Evolutionary conservation across 192 early-diverging fungal genomes (phyloP), one percentile per base, ranked within the genome.

Genomic region (Phlyctochytrium planicorne): DNA sequence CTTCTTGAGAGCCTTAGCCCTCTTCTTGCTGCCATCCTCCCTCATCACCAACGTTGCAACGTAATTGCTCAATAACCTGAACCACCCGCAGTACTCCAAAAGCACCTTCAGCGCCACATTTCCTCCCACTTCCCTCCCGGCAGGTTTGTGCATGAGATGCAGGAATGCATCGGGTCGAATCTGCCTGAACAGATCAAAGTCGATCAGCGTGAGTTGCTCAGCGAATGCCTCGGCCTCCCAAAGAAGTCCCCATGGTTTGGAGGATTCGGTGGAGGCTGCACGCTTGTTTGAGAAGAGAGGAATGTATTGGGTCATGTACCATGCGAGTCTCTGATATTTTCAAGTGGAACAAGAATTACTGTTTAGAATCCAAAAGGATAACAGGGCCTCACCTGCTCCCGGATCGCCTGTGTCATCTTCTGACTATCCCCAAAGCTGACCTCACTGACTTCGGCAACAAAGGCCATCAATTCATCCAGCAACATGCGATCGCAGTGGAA

Each of bases 261-360:
- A 60, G 23, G 67, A 60, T 52, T 80, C 76, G 2, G 66, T 10
- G 30, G 53, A 27, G 27, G 63, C 52, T 3, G 68, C 62, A 25
- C 70, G 62, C 34, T 78, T 74, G 4, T 60, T 57, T 17, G 65
- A 59, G 63, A 85, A 85, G 24, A 74, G 64, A 1, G 80, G 79
- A 25, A 85, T 77, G 66, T 83, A 85, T 37, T 78, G 81, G 2
- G 66, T 71, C 53, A 82, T 85, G 67, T 77, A 85, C 80, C 81
- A 85, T 0, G 75, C 72, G 30, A 85, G 67, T 33, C 80, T 61
- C 80, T 84, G 69, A 59, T 59, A 59, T 25, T 10, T 59, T 20
- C 61, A 60, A 29, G 24, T 56, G 50, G 25, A 56, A 50, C 24
- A 57, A 52, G 33, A 36, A 36, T 29, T 1, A 68, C 16, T 17